Base-by-base conservation (phyloP, 2,329 filamentous ascomycete genomes). In the Hirsutella minnesotensis region DNA sequence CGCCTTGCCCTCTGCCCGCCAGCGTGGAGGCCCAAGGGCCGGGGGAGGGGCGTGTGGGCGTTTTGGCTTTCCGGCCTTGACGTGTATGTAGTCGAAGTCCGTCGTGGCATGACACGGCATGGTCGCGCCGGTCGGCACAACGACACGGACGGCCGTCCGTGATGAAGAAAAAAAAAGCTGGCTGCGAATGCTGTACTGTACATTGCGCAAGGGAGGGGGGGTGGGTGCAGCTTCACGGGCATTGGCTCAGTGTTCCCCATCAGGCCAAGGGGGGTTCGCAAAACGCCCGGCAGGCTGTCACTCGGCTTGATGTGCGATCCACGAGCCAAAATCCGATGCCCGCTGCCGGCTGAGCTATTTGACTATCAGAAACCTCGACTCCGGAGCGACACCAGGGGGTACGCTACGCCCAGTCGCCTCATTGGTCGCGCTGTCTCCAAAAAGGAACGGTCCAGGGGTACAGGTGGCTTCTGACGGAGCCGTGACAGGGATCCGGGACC, bases 301-400 rank as follows among this genome's bases (percentile, higher is more conserved):
- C 9, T 35, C 18, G 33, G 15, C n/a, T n/a, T 35, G 33, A 9
- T 9, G 33, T 13, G 33, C 40, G 56, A 58, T 59, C 47, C 49
- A 44, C 50, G 47, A 49, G 53, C 56, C 51, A 55, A 56, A 57
- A 31, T 45, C 51, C 56, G 56, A 58, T 59, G 53, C 46, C 42
- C 51, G 45, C 46, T 46, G 49, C 16, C 44, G 42, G 44, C 38
- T 49, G 46, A 52, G 22, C 13, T 29, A 16, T 35, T 18, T 18
- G n/a, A 9, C 15, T n/a, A 18, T n/a, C 16, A n/a, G 5, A 16
- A n/a, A 16, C 33, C 33, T 16, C 33, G 16, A 16, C 16, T 5
- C 15, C 16, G 33, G 15, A n/a, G 7, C 29, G 9, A 31, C 29
- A 15, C 30, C 30, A 18, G 33, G 33, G 33, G 15, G 33, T 35